Base-by-base conservation (phyloP, 441 rosid genomes). In the Cnidoscolus chayamansa region DNA sequence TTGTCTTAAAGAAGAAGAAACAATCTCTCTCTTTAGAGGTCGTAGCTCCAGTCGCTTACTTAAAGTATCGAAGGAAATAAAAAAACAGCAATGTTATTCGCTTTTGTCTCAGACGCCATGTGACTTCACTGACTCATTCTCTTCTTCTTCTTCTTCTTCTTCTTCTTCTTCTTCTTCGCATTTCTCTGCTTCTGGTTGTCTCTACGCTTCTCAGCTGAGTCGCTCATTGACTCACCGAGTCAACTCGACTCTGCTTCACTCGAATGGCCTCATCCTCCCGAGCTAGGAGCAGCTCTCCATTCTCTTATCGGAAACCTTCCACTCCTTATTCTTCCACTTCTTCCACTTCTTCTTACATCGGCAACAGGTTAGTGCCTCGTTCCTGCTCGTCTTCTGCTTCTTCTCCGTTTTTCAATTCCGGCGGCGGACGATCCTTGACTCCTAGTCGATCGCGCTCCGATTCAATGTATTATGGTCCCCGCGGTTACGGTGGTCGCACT, bases 251-350 rank as follows among this genome's bases (percentile, higher is more conserved):
- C 71, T 40, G 45, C 45, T 40, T 40, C 45, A 40, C 45, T 4
- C 7, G 60, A 20, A 32, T 91, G 97, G 98, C 97, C 43, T 89
- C 96, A 10, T 90, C 97, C 43, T 96, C 97, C 1, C 88, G 90
- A 75, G 90, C 90, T 20, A 79, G 97, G 57, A 93, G 97, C 84
- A 89, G 89, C 81, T 94, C 98, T 8, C 98, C 98, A 2, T 91
- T 88, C 80, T 88, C 96, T 7, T 30, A 88, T 72, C 86, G 87
- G 65, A 90, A 93, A 76, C 86, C 97, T 2, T 55, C 88, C 61
- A 87, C 88, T 59, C 94, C 97, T 0, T 88, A 68, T 79, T 92
- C 96, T 5, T 89, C 94, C 0, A 73, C 93, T 25, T 88, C 97
- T 37, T 90, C 98, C 0, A 76, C 97, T 16, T 81, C 98, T 17